A percentile compares a stretch with the other conserved stretches of the same genome.
Evolutionary conservation across 345 rosid species (phyloP).

Genomic region (Nephelium lappaceum): DNA sequence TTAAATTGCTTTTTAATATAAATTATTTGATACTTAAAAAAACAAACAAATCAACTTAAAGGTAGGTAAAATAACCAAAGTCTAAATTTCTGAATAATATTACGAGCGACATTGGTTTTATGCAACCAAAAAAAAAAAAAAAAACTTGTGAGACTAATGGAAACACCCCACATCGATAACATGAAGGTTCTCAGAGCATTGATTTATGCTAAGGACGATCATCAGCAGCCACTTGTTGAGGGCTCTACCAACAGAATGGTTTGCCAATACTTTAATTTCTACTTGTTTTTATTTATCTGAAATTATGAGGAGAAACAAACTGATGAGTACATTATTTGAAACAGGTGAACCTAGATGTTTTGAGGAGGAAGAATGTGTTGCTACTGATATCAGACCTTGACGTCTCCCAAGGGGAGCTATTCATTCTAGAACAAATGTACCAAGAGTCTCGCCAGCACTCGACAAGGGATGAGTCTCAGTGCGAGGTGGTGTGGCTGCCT

Average conservation of each 20-base stretch:
- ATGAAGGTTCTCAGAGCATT: slow-evolving; percentile 61
- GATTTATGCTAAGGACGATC: slow-evolving; percentile 54
- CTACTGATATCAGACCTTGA: slow-evolving; percentile 61
- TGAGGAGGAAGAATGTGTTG: slow-evolving; percentile 52
- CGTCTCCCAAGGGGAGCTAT: slow-evolving; percentile 39
- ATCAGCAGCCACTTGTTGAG: slow-evolving; percentile 45
- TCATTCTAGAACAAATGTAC: slow-evolving; percentile 43
- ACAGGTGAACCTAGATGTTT: too few species aligned
- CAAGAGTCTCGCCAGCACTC: slow-evolving; percentile 37
- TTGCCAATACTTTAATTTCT: too few species aligned
- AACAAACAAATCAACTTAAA: too few species aligned
- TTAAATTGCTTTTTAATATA: too few species aligned
- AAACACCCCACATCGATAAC: slow-evolving; percentile 56
- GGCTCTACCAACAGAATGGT: slow-evolving; percentile 45
- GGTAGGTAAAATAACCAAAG: too few species aligned
- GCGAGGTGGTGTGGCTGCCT: slow-evolving; percentile 72
- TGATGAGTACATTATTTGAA: too few species aligned
- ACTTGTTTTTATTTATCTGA: too few species aligned
- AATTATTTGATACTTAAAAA: too few species aligned
- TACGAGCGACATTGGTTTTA: not conserved
- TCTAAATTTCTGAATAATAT: not conserved
- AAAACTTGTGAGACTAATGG: slow-evolving; percentile 45
- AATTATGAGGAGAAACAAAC: too few species aligned
- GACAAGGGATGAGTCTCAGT: slow-evolving; percentile 45
- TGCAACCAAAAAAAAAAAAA: slow-evolving; percentile 56